Evolutionary conservation across 495 filamentous ascomycete species (phyloP), one percentile per base, ranked within the genome.

Genomic region (Lentithecium fluviatile): DNA sequence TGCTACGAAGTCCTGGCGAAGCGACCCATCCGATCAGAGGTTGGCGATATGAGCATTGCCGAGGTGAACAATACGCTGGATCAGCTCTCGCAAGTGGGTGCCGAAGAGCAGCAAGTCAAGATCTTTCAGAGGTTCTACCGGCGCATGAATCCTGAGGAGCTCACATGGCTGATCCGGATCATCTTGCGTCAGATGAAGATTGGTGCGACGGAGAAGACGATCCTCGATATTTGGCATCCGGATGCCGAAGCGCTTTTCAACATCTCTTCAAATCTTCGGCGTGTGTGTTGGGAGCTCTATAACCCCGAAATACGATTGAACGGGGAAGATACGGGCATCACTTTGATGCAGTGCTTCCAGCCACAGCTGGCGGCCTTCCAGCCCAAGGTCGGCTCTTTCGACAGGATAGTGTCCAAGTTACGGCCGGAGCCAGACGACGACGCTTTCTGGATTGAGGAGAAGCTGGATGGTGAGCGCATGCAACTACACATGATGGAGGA

Each of bases 121-220:
- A 89, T 98, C 40, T 82, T 96, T 61, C 77, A 83, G 56, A 79
- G 85, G 42, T 94, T 97, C 71, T 98, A 97, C 72, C 81, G 85
- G 43, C 79, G 83, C 6, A 97, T 97, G 93, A 95, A 94, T 69
- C 84, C 95, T 0, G 87, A 94, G 56, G 94, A 98, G 75, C 71
- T 98, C 36, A 87, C 87, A 80, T 98, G 94, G 94, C 75, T 97
- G 52, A 87, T 97, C 56, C 86, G 94, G 5, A 97, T 98, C 55
- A 91, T 97, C 42, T 78, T 98, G 34, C 89, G 90, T 52, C 90
- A 96, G 71, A 96, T 97, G 94, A 97, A 93, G 74, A 84, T 98
- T n/a, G 94, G 95, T 3, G 95, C 95, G 11, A 91, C 91, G 0
- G 95, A 97, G 74, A 89, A 90, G 71, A 96, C 94, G 0, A 83